Evolutionary conservation across 352 stramenopile species (phyloP), one percentile per base, ranked within the genome.

Genomic region (Pythium phragmitis): DNA sequence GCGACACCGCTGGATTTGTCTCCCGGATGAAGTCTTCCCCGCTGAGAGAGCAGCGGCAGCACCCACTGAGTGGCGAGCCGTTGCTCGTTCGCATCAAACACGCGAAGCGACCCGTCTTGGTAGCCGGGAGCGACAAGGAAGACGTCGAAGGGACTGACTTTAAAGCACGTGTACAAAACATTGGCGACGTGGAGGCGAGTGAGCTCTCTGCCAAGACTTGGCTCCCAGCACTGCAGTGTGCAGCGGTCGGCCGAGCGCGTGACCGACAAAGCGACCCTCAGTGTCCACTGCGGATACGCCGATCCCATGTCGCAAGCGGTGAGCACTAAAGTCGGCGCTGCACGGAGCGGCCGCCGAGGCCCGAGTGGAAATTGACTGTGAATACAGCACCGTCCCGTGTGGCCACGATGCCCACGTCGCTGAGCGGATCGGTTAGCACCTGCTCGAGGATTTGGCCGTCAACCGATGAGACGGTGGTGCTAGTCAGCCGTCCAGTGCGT

Each of bases 81-180:
- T 59, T 85, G 80, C 14, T 74, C 60, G 7, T 53, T 57, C 13
- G 89, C 39, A 67, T 91, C 68, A 52, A 89, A 82, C 1, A 88
- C 48, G 0, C 82, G 74, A 12, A 91, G 19, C 6, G 68, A 76
- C 11, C 75, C 69, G 55, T 91, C 77, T 16, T 69, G 66, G 30
- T 85, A 88, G 11, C 70, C 77, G 37, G 72, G 73, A 56, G 87
- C 61, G 5, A 84, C 51, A 13, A 67, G 28, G 16, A 52, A 33
- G 2, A 17, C 34, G 23, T 70, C 58, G 41, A 70, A 65, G 1
- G 49, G 17, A 47, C 57, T 80, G 11, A 80, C 71, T 7, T 67
- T 61, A 33, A 91, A 79, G 39, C 59, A 74, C 19, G 63, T 73
- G 23, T 78, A 87, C 0, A 17, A 23, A 13, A 51, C 30, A 17